These are phyloP conservation scores for Amanita thiersii DNA, from an alignment of 768 basidiomycete genomes.

Conservation along the genomic window DNA sequence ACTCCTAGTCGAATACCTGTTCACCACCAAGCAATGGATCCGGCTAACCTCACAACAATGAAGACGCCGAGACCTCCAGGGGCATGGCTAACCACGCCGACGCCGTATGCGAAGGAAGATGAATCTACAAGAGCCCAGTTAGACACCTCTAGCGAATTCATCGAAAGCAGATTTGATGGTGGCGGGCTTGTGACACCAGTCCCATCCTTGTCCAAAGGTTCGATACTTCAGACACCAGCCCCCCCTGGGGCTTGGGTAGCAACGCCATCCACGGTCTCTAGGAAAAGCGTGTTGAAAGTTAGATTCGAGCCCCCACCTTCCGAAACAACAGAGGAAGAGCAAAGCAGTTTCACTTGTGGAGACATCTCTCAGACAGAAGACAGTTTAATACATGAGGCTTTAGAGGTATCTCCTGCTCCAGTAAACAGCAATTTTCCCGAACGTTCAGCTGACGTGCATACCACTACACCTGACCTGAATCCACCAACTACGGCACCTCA, in stretches of 20 bases:
- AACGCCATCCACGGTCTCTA: constrained; percentile 38
- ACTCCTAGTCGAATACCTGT: not conserved
- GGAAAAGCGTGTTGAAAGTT: constrained; percentile 61
- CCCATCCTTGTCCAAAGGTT: constrained; percentile 41
- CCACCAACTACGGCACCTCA: constrained; percentile 7
- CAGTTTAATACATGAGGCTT: not conserved
- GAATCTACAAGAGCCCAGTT: not conserved
- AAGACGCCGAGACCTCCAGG: constrained; percentile 27
- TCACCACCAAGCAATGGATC: not conserved
- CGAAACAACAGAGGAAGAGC: constrained; percentile 12
- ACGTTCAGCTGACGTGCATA: not conserved
- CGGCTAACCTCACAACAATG: constrained; percentile 14
- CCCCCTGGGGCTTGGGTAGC: constrained; percentile 61
- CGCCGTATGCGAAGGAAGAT: constrained; percentile 12
- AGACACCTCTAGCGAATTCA: not conserved
- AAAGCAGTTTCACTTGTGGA: not conserved
- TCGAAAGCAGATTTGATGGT: constrained; percentile 19
- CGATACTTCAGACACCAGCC: constrained; percentile 51
- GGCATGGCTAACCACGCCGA: constrained; percentile 26
- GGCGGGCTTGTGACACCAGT: constrained; percentile 38
- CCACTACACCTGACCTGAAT: constrained; percentile 14
- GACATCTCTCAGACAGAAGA: not conserved
- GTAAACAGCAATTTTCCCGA: not conserved
- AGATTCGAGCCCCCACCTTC: constrained; percentile 44
- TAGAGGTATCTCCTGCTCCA: not conserved